Conservation (phyloP, 371 early-diverging fungal genomes). For the Chytridium lagenaria region DNA sequence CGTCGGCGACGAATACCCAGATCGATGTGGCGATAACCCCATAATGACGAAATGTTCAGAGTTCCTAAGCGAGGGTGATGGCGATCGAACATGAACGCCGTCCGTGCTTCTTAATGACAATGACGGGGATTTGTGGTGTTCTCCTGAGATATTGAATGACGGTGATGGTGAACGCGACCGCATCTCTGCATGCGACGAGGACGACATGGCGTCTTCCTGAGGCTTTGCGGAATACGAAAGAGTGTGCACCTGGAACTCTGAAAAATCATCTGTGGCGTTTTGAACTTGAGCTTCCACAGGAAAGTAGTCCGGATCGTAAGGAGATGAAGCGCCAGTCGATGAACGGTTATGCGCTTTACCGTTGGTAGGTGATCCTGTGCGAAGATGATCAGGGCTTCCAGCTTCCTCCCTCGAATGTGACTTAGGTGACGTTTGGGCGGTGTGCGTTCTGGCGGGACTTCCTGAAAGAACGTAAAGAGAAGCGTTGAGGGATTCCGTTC, state of each 20-base stretch:
- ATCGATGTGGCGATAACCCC: background rate
- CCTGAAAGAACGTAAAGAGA: background rate
- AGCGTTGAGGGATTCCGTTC: background rate
- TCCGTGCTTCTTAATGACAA: too few relatives aligned
- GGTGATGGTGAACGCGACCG: background rate
- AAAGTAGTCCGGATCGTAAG: constrained; percentile 5
- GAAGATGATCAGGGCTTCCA: too few relatives aligned
- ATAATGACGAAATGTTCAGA: background rate
- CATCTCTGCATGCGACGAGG: background rate
- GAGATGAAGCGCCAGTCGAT: constrained; percentile 4
- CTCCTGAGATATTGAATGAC: background rate
- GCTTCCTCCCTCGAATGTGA: too few relatives aligned
- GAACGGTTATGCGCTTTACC: background rate
- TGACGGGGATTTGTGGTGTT: too few relatives aligned
- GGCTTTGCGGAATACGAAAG: background rate
- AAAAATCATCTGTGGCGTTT: background rate
- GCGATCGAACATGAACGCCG: too few relatives aligned
- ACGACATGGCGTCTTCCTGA: background rate
- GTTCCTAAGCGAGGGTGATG: background rate
- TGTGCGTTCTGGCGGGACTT: background rate
- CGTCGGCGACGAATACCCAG: background rate
- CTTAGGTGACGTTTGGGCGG: background rate
- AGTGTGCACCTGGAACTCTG: constrained; percentile 14
- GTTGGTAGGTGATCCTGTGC: background rate
- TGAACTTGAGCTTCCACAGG: background rate